phyloP scores from a whole-genome alignment of 495 filamentous ascomycete genomes.

The Astrocystis sublimbata region DNA sequence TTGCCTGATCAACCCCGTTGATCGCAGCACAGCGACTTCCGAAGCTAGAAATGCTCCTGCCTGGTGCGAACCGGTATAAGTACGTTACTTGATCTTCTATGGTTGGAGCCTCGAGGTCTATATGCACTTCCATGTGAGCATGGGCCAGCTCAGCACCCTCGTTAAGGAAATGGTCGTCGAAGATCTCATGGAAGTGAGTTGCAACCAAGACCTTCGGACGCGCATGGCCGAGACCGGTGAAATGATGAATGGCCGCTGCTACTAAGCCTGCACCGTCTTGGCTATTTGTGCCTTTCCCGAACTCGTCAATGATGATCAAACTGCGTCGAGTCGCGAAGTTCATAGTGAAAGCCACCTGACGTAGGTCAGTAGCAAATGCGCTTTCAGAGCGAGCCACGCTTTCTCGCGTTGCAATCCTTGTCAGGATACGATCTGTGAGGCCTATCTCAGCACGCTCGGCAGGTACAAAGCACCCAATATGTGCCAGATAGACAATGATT shows the following conservation, averaged over 20 bases:
- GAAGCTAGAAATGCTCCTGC: slow-evolving; percentile 78
- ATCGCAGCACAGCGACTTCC: slow-evolving; percentile 82
- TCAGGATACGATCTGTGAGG: slow-evolving; percentile 89
- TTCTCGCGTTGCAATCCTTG: slow-evolving; percentile 82
- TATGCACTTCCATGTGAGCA: slow-evolving; percentile 84
- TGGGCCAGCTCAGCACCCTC: slow-evolving; percentile 62
- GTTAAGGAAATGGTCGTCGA: slow-evolving; percentile 69
- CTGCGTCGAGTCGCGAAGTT: slow-evolving; percentile 76
- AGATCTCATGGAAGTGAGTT: slow-evolving; percentile 95
- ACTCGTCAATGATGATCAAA: slow-evolving; percentile 88
- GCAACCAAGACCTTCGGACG: slow-evolving; percentile 81
- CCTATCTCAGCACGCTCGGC: slow-evolving; percentile 78
- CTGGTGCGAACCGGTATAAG: slow-evolving; percentile 71
- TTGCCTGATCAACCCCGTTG: slow-evolving; percentile 72
- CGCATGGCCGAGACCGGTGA: slow-evolving; percentile 60
- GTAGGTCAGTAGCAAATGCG: slow-evolving; percentile 90
- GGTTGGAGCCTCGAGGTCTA: slow-evolving; percentile 61
- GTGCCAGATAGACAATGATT: slow-evolving; percentile 90
- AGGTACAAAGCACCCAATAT: slow-evolving; percentile 90
- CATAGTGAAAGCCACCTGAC: slow-evolving; percentile 79
- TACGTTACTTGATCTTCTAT: slow-evolving; percentile 80
- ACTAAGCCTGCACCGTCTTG: slow-evolving; percentile 85
- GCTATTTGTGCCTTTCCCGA: slow-evolving; percentile 89
- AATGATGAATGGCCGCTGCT: slow-evolving; percentile 75
- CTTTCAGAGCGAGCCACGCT: slow-evolving; percentile 84